Evolutionary conservation across 306 rosid species (phyloP), one percentile per base, ranked within the genome.

Genomic region (Citrullus amarus): DNA sequence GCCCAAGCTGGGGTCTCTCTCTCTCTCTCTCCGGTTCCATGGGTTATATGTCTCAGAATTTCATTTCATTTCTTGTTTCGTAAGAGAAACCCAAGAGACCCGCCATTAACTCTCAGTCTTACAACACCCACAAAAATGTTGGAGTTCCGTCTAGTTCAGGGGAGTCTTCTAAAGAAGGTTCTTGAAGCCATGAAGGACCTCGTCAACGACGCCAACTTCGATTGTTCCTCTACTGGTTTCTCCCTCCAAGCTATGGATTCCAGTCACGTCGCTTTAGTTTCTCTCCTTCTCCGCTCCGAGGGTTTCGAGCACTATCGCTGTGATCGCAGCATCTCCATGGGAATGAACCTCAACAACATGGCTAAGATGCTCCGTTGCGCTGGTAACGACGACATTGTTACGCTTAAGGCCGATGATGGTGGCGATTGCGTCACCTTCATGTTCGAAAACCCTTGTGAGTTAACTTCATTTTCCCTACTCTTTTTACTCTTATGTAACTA

Each of bases 211-310:
- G 93, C 93, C 0, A 88, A 88, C 86, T 91, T 91, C 87, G 82
- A 70, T 36, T 70, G 68, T 22, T 79, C 82, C 32, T 32, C 69
- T 8, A 15, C 82, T 56, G 82, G 82, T 38, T 91, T 91, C 83
- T 91, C 92, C 8, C 92, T 91, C 4, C 96, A 87, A 28, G 96
- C 93, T 73, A 88, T 91, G 91, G 93, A 88, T 13, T 87, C 91
- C 36, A 86, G 91, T 76, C 92, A 88, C 68, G 96, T 91, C 6
- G 92, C 96, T 0, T 63, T 91, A 18, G 78, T 79, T 6, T 56
- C 82, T 61, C 78, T 91, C 5, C 85, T 91, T 1, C 91, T 91
- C 76, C 84, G 96, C 4, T 91, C 96, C 0, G 92, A 91, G 65
- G 90, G 88, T 4, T 90, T 88, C 46, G 91, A 88, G 78, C 92